Conservation (phyloP, 2,329 filamentous ascomycete genomes). For the Exserohilum turcica region DNA sequence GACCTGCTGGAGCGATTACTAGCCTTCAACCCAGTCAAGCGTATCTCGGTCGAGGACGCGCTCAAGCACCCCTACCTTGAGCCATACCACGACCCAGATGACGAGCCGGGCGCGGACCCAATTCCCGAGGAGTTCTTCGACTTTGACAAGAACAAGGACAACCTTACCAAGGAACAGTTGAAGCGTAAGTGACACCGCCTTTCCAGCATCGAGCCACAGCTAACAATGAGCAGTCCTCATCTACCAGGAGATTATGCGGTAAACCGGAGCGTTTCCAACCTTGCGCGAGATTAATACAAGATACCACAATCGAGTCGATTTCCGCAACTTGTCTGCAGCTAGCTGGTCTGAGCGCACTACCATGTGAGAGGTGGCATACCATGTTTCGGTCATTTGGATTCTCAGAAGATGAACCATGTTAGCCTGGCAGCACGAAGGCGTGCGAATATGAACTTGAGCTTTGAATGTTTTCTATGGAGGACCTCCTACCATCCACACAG, state of each 20-base stretch:
- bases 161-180: constrained; percentile 94
- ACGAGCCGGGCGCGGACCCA: constrained; percentile 93
- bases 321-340: constrained; percentile 24
- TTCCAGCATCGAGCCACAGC: background rate
- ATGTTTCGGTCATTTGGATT: constrained; percentile 22
- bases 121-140: constrained; percentile 99
- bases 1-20: constrained; percentile 94
- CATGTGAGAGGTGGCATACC: constrained; percentile 15
- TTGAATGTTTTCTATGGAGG: constrained; percentile 10
- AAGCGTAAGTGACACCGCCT: constrained; percentile 67
- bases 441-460: constrained; percentile 6
- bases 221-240: constrained; percentile 68
- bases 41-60: constrained; percentile 96
- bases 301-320: constrained; percentile 29
- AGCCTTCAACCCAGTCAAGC: constrained; percentile 98
- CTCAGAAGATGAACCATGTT: constrained; percentile 11
- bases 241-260: constrained; percentile 93
- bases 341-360: constrained; percentile 34
- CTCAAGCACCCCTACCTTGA: constrained; percentile 97
- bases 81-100: constrained; percentile 97
- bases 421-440: constrained; percentile 8
- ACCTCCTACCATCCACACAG: constrained; percentile 13
- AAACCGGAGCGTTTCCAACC: constrained; percentile 34
- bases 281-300: constrained; percentile 29
- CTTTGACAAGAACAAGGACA: constrained; percentile 99